Percentiles rank a stretch among this genome's conserved stretches.
Evolutionary conservation across 148 eudicot species (phyloP).

Genomic region (Vaccinium macrocarpon): DNA sequence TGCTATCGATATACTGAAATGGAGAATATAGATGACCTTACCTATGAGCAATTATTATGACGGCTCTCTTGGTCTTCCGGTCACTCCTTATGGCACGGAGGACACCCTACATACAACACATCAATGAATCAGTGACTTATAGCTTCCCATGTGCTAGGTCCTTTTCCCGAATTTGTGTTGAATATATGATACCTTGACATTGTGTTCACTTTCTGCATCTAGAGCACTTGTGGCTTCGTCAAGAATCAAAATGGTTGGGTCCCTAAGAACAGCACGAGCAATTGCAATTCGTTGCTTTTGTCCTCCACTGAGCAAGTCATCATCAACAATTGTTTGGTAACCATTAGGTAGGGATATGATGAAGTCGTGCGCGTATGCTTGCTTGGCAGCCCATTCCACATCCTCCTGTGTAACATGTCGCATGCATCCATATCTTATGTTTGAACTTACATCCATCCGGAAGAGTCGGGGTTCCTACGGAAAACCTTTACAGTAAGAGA

Average conservation of each 20-base stretch:
- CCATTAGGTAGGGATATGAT: conserved; percentile 81
- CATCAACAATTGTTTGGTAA: conserved; percentile 86
- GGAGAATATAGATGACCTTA: conserved; percentile 21
- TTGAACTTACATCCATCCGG: conserved; percentile 75
- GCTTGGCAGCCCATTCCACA: conserved; percentile 90
- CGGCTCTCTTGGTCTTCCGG: conserved; percentile 59
- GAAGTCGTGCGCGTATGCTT: conserved; percentile 91
- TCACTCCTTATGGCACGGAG: conserved; percentile 72
- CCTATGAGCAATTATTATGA: conserved; percentile 95
- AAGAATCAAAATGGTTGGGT: conserved; percentile 80
- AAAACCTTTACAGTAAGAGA: conserved; percentile 16
- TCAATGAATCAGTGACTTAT: not conserved
- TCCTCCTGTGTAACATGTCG: conserved; percentile 69
- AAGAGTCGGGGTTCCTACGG: conserved; percentile 89
- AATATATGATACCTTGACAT: conserved; percentile 70
- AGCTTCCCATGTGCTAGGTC: not conserved
- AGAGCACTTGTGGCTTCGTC: conserved; percentile 47
- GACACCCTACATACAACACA: conserved; percentile 59
- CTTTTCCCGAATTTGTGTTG: not conserved
- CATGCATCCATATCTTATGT: conserved; percentile 84
- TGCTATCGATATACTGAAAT: conserved; percentile 12
- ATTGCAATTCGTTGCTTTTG: conserved; percentile 97
- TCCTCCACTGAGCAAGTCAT: conserved; percentile 98
- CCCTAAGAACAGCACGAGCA: conserved; percentile 92
- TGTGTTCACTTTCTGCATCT: conserved; percentile 98